Percentiles rank a stretch among this genome's conserved stretches.
Conservation (phyloP, 192 early-diverging fungal genomes). For the Entomortierella lignicola region DNA sequence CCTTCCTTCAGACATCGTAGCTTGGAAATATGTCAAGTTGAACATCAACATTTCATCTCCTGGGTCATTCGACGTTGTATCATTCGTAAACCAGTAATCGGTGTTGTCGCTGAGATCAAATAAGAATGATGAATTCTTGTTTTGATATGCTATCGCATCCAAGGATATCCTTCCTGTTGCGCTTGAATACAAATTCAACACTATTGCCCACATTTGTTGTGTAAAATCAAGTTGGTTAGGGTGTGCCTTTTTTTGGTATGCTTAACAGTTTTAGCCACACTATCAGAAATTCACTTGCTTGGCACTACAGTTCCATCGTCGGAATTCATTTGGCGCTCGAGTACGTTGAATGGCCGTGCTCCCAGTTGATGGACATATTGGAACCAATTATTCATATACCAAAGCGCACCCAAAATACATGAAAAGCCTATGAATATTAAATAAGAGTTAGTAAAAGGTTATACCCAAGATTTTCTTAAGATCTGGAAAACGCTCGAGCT, state of each 20-base stretch:
- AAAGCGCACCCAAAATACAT: constrained; percentile 32
- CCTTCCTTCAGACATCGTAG: background rate
- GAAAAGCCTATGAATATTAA: constrained; percentile 7
- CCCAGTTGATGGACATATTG: constrained; percentile 1
- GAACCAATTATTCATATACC: constrained; percentile 23
- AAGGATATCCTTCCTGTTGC: background rate
- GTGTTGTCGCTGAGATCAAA: background rate
- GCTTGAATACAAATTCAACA: background rate
- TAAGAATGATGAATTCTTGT: background rate
- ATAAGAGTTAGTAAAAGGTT: background rate
- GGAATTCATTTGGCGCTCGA: constrained; percentile 3
- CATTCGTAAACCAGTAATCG: background rate
- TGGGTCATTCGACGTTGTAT: background rate
- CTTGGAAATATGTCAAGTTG: background rate
- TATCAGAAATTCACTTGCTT: background rate
- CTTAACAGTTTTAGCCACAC: no score
- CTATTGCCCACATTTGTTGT: background rate
- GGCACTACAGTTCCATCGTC: constrained; percentile 9
- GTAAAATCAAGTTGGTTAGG: no score
- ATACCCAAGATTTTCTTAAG: background rate
- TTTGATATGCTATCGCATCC: background rate
- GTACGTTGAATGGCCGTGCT: constrained; percentile 16
- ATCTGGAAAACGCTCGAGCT: background rate
- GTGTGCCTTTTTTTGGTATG: no score
- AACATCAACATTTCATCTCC: background rate